Evolutionary conservation across 257 asterid genomes (phyloP).

Genomic region (Capsicum rhomboideum): DNA sequence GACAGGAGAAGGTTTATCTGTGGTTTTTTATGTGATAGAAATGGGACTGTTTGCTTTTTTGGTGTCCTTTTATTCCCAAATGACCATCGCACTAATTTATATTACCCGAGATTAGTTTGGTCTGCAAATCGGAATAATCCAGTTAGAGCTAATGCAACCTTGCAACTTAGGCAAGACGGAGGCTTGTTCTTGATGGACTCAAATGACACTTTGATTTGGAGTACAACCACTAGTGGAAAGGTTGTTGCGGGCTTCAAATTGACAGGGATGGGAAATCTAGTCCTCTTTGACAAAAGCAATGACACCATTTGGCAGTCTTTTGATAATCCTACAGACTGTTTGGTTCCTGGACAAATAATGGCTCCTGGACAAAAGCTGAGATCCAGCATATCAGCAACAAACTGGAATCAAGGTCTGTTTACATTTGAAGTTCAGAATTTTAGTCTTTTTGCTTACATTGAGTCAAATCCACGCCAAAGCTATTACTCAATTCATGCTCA

Average conservation of each 20-base stretch:
- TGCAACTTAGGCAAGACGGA: background rate
- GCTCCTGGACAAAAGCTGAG: background rate
- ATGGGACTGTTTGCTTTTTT: background rate
- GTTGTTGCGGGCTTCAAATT: background rate
- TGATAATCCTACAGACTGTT: background rate
- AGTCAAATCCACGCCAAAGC: background rate
- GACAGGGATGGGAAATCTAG: background rate
- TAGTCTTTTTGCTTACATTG: background rate
- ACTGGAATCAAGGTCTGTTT: background rate
- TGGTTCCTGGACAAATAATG: background rate
- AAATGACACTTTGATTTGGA: background rate
- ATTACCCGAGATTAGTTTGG: background rate
- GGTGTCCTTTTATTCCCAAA: background rate
- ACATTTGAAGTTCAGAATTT: background rate
- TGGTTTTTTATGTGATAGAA: background rate
- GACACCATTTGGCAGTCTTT: conserved; percentile 1
- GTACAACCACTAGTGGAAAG: background rate
- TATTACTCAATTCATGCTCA: background rate
- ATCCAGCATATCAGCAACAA: background rate
- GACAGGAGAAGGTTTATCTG: background rate
- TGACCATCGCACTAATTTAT: background rate
- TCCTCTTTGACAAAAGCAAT: background rate
- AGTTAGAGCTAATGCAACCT: background rate
- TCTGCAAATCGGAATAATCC: conserved; percentile 7
- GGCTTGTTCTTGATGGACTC: background rate